phyloP scores from a whole-genome alignment of 73 alveolate genomes.

The Stentor coeruleus region DNA sequence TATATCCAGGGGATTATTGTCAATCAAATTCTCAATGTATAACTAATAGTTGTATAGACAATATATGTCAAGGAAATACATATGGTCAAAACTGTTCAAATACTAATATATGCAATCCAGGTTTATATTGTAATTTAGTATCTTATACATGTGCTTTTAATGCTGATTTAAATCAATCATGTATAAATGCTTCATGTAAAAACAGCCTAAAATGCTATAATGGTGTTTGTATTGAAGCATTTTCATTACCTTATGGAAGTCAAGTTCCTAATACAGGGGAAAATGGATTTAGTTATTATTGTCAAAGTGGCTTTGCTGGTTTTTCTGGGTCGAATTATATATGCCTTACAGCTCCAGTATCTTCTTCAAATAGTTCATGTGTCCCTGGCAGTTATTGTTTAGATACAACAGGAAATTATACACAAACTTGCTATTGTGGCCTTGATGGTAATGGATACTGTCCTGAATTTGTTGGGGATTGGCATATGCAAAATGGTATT shows the following conservation, averaged over 20 bases:
- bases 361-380: too few relatives aligned
- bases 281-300: background rate
- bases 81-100: background rate
- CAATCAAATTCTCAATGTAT: background rate
- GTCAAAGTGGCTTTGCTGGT: background rate
- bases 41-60: background rate
- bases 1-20: background rate
- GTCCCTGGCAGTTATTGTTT: background rate
- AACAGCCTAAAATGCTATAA: background rate
- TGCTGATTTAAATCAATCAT: background rate
- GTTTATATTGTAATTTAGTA: background rate
- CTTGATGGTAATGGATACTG: background rate
- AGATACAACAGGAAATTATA: background rate
- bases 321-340: too few relatives aligned
- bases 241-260: too few relatives aligned
- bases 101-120: background rate
- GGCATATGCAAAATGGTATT: background rate
- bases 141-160: background rate
- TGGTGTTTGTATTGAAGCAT: background rate
- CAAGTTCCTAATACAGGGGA: too few relatives aligned
- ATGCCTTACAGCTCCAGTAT: too few relatives aligned
- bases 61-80: background rate
- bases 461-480: background rate
- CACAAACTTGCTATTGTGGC: background rate
- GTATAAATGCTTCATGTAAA: background rate